Evolutionary conservation across 1,139 yeast genomes (phyloP), one percentile per base, ranked within the genome.

Genomic region (Arxiozyma slooffiae): DNA sequence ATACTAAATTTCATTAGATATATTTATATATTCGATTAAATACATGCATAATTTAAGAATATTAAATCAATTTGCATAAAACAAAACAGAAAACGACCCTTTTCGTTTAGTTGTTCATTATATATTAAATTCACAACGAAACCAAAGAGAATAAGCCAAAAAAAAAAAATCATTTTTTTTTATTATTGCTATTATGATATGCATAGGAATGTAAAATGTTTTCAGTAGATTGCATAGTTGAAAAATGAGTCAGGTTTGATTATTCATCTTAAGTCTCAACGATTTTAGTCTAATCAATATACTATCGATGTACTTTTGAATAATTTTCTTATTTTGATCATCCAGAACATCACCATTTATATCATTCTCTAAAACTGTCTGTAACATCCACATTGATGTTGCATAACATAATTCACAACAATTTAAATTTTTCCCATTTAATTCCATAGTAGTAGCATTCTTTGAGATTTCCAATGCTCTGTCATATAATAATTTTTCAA

Each of bases 381-480:
- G 95, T 60, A 92, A 71, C 96, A 92, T 87, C 97, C 97, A 90
- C 52, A 90, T 79, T 0, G 96, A 85, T 0, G 96, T 86, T 8
- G 95, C 87, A 65, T 92, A 92, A 4, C 92, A 85, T 55, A 85
- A 69, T 67, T 89, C 96, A 68, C 97, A 90, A 8, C 85, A 88
- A 47, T 77, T 75, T 51, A 86, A 70, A 63, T 85, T 90, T 53
- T 81, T 87, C 44, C 85, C 84, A 26, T 80, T 80, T 58, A 88
- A 73, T 67, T 92, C 98, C 63, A 83, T 81, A 49, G 84, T 84
- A 0, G 97, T 97, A 0, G 97, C 96, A 52, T 81, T 81, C 59
- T 95, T 78, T 2, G 96, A 85, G 74, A 90, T 86, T 61, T 92
- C 97, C 60, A 90, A 75, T 1, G 97, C 97, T 44, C 97, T 76